A percentile compares a stretch with the other conserved stretches of the same genome.
Conservation (phyloP, 192 early-diverging fungal genomes). For the Neocallimastix lanati region DNA sequence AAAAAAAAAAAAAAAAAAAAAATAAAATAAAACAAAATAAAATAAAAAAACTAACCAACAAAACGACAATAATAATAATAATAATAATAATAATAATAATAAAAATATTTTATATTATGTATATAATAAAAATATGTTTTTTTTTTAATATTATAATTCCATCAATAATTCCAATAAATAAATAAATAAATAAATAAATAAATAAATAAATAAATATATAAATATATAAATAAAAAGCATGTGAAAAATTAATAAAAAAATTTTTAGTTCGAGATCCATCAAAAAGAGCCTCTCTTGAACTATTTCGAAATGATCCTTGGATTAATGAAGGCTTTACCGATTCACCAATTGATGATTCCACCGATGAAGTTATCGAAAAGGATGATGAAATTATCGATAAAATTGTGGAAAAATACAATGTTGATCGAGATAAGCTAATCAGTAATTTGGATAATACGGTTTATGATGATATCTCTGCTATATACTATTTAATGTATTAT, state of each 20-base stretch:
- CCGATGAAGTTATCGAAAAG: constrained; percentile 15
- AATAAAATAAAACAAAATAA: too few relatives aligned
- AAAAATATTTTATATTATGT: not conserved
- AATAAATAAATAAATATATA: too few relatives aligned
- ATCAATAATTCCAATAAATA: too few relatives aligned
- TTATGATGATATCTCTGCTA: constrained; percentile 32
- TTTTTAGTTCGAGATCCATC: constrained; percentile 36
- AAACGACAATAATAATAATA: not conserved
- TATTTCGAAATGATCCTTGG: constrained; percentile 38
- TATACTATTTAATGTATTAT: constrained; percentile 43
- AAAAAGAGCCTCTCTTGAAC: constrained; percentile 30
- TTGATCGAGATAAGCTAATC: constrained; percentile 22
- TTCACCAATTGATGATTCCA: constrained; percentile 30
- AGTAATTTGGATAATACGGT: constrained; percentile 24
- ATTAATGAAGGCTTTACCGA: constrained; percentile 32
- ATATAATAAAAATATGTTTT: too few relatives aligned
- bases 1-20: too few relatives aligned
- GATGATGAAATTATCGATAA: constrained; percentile 30
- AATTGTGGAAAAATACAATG: constrained; percentile 29
- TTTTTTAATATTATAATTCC: too few relatives aligned
- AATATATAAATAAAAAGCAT: too few relatives aligned
- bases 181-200: too few relatives aligned
- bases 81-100: not conserved
- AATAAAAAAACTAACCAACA: too few relatives aligned
- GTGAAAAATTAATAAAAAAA: constrained; percentile 36